phyloP scores from a whole-genome alignment of 345 rosid species.

The Firmiana major region DNA sequence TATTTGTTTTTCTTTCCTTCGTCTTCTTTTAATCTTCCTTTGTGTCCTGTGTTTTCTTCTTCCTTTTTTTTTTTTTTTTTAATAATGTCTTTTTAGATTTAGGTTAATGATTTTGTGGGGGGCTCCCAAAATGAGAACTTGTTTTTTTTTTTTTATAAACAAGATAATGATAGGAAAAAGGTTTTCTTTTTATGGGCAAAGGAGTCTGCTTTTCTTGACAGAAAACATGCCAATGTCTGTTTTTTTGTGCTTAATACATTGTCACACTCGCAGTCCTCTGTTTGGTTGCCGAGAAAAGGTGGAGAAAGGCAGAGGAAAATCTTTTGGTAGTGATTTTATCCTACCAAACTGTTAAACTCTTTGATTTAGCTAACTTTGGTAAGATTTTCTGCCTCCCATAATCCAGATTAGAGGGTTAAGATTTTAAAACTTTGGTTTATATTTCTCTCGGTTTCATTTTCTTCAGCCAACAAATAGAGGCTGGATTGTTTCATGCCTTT shows the following conservation, averaged over 20 bases:
- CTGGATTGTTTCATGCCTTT: neutral
- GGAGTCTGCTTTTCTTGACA: neutral
- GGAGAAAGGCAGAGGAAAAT: constrained; percentile 6
- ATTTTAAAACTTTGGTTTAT: neutral
- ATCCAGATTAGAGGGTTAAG: neutral
- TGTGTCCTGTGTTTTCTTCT: neutral
- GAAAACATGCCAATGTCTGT: constrained; percentile 8
- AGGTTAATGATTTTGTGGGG: constrained; percentile 11
- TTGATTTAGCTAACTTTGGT: neutral
- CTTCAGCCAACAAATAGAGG: constrained; percentile 5
- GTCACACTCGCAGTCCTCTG: neutral
- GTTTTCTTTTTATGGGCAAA: constrained; percentile 1
- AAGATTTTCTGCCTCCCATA: neutral
- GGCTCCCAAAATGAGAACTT: constrained; percentile 1
- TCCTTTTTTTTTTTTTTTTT: neutral
- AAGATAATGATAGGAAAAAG: neutral
- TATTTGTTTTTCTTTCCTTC: neutral
- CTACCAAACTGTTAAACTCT: constrained; percentile 4
- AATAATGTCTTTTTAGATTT: neutral
- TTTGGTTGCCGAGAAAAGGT: constrained; percentile 1
- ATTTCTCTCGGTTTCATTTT: constrained; percentile 1
- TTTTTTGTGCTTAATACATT: constrained; percentile 3
- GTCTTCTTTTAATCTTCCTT: too few species aligned
- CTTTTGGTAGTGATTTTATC: neutral
- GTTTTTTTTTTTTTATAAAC: too few species aligned